These are phyloP conservation scores for Coccomyxa subellipsoidea DNA, from an alignment of 163 green algal species.

Conservation along the genomic window DNA sequence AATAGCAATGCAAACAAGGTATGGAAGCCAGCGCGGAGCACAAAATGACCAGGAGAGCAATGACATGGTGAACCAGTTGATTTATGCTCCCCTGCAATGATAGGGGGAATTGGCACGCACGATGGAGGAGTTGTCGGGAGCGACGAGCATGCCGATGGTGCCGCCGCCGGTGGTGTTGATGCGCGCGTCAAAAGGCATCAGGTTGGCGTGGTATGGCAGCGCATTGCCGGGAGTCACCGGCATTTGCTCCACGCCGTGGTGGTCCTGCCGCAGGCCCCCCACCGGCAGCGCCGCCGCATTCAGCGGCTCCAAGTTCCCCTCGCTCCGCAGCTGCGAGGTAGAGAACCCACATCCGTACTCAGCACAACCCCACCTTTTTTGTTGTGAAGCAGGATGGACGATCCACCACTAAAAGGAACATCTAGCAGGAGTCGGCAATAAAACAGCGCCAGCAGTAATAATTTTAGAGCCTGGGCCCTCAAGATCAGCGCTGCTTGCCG, in stretches of 20 bases:
- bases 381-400: too few relatives aligned
- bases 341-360: neutral
- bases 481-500: too few relatives aligned
- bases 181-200: neutral
- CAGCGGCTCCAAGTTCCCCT: constrained; percentile 1
- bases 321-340: neutral
- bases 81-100: too few relatives aligned
- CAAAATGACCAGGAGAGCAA: too few relatives aligned
- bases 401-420: too few relatives aligned
- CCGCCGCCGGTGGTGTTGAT: neutral
- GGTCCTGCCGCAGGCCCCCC: constrained; percentile 9
- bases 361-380: neutral
- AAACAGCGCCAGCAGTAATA: too few relatives aligned
- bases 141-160: neutral
- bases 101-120: neutral
- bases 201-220: neutral
- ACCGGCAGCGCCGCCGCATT: neutral
- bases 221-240: neutral
- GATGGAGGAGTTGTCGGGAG: constrained; percentile 2
- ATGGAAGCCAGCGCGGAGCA: too few relatives aligned
- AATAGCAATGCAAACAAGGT: too few relatives aligned
- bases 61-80: neutral
- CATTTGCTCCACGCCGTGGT: constrained; percentile 2
- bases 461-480: too few relatives aligned
- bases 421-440: neutral